Percentiles rank a stretch among this genome's conserved stretches.
Evolutionary conservation across 495 filamentous ascomycete species (phyloP).

Genomic region (Podospora comata): DNA sequence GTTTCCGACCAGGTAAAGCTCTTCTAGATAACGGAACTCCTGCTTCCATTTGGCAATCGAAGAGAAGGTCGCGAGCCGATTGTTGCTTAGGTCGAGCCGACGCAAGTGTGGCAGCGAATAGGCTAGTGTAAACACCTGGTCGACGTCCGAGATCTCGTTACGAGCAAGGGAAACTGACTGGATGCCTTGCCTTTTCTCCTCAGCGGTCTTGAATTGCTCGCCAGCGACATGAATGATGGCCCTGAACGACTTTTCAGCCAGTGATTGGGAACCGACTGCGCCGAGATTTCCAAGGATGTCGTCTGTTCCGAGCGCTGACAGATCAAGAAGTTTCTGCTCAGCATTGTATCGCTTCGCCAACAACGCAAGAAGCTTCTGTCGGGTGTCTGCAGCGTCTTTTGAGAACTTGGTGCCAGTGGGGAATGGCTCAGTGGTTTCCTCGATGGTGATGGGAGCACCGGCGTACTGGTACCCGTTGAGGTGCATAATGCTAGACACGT

Average conservation of each 20-base stretch:
- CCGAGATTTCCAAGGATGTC: slow-evolving; percentile 64
- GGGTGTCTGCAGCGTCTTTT: slow-evolving; percentile 43
- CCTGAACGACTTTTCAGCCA: slow-evolving; percentile 84
- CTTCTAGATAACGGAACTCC: slow-evolving; percentile 72
- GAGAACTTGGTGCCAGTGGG: slow-evolving; percentile 34
- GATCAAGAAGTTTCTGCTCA: slow-evolving; percentile 68
- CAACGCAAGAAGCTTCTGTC: slow-evolving; percentile 49
- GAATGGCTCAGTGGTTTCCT: slow-evolving; percentile 32
- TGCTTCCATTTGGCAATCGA: slow-evolving; percentile 74
- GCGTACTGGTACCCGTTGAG: slow-evolving; percentile 65
- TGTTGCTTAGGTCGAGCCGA: slow-evolving; percentile 79
- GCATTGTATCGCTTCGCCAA: slow-evolving; percentile 70
- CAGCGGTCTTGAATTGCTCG: slow-evolving; percentile 59
- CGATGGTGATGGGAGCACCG: slow-evolving; percentile 55
- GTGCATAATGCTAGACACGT: slow-evolving; percentile 57
- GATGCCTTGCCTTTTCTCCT: slow-evolving; percentile 68
- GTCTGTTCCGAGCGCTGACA: slow-evolving; percentile 71
- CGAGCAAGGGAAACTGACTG: slow-evolving; percentile 71
- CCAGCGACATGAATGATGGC: slow-evolving; percentile 81
- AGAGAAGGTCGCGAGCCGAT: slow-evolving; percentile 65
- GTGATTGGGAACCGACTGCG: slow-evolving; percentile 66
- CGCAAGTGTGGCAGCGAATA: slow-evolving; percentile 75
- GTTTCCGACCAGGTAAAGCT: slow-evolving; percentile 72
- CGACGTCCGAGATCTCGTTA: slow-evolving; percentile 69
- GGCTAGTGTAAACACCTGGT: slow-evolving; percentile 66